Conservation (phyloP, 2,329 filamentous ascomycete species). For the Colletotrichum sp. region DNA sequence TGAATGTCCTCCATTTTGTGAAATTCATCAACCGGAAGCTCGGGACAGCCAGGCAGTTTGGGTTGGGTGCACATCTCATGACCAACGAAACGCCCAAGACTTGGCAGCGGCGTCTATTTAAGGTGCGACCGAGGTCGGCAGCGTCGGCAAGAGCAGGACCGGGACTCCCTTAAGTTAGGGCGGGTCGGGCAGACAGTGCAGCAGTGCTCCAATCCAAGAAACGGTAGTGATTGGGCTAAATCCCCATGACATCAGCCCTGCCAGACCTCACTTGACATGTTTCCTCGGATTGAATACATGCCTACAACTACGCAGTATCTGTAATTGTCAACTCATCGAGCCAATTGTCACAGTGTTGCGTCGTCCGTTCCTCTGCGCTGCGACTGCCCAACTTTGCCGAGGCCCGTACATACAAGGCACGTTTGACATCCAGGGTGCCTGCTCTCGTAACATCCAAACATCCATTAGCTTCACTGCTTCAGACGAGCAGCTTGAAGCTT, state of each 20-base stretch:
- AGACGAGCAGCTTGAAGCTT: not conserved
- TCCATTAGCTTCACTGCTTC: not conserved
- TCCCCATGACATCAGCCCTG: constrained; percentile 6
- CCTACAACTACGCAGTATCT: not conserved
- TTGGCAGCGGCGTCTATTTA: not conserved
- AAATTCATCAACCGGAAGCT: not conserved
- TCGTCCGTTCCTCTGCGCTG: not conserved
- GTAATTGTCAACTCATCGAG: not conserved
- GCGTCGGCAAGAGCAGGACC: not conserved
- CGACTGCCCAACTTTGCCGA: not conserved
- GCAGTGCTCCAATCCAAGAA: not conserved
- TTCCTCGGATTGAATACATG: not conserved
- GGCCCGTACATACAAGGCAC: not conserved
- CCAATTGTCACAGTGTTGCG: not conserved
- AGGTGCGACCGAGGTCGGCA: not conserved
- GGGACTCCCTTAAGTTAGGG: not conserved
- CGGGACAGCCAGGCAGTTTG: not conserved
- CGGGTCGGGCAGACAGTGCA: not conserved
- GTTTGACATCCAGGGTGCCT: not conserved
- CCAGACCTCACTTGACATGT: not conserved
- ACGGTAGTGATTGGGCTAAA: not conserved
- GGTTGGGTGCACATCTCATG: not conserved
- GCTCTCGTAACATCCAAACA: not conserved
- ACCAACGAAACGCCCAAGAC: not conserved
- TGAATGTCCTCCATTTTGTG: not conserved